Base-by-base conservation (phyloP, 371 early-diverging fungal genomes). In the Mortierella sp. region DNA sequence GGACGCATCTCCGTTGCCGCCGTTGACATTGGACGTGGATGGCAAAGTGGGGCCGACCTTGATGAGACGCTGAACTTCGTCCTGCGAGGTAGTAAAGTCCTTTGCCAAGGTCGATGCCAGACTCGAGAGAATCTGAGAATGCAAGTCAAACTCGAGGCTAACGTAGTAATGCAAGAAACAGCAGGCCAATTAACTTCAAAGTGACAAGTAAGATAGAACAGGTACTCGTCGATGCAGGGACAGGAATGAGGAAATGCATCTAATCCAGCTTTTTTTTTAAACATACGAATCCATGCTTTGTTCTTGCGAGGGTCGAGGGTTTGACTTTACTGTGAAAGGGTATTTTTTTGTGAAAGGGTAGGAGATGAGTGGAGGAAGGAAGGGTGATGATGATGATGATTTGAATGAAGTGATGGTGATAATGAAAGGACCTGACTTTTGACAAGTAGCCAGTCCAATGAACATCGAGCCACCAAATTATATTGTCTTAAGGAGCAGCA, bases 131-230 rank as follows among this genome's bases (percentile, higher is more conserved):
- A 79, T 79, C 60, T 73, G 73, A 3, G 79, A 65, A 42, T 79
- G 79, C 67, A 79, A 61, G 51, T 79, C 79, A 58, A 79, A 79
- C 19, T 73, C 79, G 49, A 79, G 55, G n/a, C 66, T 60, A 70
- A 23, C 47, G 47, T 47, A 3, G 47, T 6, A 19, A 19, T 1
- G 22, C 6, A 47, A n/a, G 22, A n/a, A 47, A 15, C 15, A 22
- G 22, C 19, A 19, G 47, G 13, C 19, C 45, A 23, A 53, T 53
- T 53, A 53, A 53, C 13, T 26, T 28, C 26, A 37, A 13, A 9
- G 40, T 7, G 13, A 2, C 40, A 37, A 37, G 40, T 2, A 37
- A n/a, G n/a, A n/a, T n/a, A n/a, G n/a, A n/a, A n/a, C 6, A 35
- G 12, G 32, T 53, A 17, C 17, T 56, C 19, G 15, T 29, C 13